Evolutionary conservation across 2,329 filamentous ascomycete species (phyloP).

Genomic region (Ascochyta pisi): DNA sequence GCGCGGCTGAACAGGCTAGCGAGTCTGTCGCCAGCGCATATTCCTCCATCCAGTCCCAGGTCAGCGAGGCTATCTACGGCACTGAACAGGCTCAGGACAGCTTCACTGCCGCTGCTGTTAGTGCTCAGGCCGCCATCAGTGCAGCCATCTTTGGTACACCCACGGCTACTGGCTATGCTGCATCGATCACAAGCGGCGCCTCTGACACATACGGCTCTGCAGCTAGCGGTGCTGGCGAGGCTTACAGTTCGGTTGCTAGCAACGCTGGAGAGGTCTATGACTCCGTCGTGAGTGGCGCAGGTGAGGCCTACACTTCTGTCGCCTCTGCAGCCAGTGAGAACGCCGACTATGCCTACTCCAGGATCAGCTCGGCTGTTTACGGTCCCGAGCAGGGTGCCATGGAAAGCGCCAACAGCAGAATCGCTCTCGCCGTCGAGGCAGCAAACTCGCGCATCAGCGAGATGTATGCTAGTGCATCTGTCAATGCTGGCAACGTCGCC

Average conservation of each 20-base stretch:
- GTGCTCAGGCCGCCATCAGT: conserved; percentile 62
- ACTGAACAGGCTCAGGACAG: conserved; percentile 60
- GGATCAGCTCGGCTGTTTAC: conserved; percentile 55
- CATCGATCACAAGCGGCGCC: conserved; percentile 35
- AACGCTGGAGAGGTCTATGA: conserved; percentile 55
- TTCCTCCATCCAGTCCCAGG: conserved; percentile 56
- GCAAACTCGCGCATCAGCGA: conserved; percentile 53
- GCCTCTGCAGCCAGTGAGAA: conserved; percentile 55
- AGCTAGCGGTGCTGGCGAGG: conserved; percentile 55
- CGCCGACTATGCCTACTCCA: conserved; percentile 39
- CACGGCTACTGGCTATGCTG: conserved; percentile 54
- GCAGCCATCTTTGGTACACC: conserved; percentile 64
- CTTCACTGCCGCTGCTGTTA: conserved; percentile 61
- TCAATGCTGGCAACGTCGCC: conserved; percentile 57
- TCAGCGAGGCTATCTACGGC: conserved; percentile 64
- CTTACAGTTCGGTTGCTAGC: conserved; percentile 56
- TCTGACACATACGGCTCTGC: conserved; percentile 53
- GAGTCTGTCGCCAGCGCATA: conserved; percentile 62
- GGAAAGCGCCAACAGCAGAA: conserved; percentile 53
- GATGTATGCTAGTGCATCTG: conserved; percentile 47
- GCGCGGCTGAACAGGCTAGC: conserved; percentile 61
- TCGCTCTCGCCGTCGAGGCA: conserved; percentile 52
- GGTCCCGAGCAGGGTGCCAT: conserved; percentile 56
- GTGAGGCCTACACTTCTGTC: conserved; percentile 53
- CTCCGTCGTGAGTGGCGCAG: conserved; percentile 39